Evolutionary conservation across 176 grass and related monocot species (phyloP).

Genomic region (Phyllostachys edulis): DNA sequence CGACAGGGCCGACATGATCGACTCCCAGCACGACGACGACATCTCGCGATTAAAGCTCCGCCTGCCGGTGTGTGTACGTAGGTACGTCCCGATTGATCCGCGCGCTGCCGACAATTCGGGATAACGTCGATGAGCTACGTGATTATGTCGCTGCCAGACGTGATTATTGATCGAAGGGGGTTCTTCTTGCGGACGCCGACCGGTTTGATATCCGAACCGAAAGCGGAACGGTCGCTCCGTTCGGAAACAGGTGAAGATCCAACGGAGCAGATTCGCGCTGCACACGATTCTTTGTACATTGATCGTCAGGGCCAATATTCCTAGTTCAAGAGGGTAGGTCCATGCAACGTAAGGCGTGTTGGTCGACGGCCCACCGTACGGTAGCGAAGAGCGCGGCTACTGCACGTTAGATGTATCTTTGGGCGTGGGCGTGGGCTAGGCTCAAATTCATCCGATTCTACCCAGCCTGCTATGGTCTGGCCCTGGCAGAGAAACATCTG

Average conservation of each 20-base stretch:
- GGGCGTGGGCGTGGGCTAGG: no score
- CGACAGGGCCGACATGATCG: not conserved
- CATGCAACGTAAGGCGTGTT: not conserved
- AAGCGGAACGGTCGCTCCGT: not conserved
- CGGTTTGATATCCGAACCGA: not conserved
- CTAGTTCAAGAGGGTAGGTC: not conserved
- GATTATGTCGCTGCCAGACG: not conserved
- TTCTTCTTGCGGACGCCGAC: not conserved
- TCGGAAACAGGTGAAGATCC: not conserved
- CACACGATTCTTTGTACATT: not conserved
- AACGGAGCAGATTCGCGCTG: not conserved
- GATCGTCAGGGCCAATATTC: not conserved
- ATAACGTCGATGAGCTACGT: not conserved
- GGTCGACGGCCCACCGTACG: no score
- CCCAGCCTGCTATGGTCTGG: no score
- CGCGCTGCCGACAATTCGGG: not conserved
- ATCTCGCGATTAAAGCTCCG: not conserved
- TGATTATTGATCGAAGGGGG: not conserved
- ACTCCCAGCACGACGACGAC: slow-evolving; percentile 2
- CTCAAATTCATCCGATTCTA: not conserved
- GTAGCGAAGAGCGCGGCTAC: not conserved
- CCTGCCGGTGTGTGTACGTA: not conserved
- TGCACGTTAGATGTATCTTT: not conserved
- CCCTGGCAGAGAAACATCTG: no score
- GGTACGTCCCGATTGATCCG: not conserved